Conservation (phyloP, 2,329 filamentous ascomycete species). For the Trichothecium sympodiale region DNA sequence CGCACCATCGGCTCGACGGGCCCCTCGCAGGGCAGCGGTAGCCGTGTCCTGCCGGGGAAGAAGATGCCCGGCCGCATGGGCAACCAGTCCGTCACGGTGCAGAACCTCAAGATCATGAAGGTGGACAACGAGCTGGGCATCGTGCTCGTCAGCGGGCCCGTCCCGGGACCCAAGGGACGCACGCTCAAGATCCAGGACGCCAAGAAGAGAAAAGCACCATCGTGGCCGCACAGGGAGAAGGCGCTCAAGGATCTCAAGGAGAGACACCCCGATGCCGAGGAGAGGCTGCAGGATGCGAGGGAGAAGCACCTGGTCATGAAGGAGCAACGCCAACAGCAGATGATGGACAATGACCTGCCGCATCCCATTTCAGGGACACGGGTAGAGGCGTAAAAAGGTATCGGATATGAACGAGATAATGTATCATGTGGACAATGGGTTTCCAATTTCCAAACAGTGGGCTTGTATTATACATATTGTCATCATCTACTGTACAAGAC, state of each 20-base stretch:
- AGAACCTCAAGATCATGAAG: constrained; percentile 83
- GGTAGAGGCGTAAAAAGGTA: too few relatives aligned
- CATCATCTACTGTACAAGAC: constrained; percentile 9
- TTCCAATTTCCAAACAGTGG: too few relatives aligned
- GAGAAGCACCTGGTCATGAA: constrained; percentile 42
- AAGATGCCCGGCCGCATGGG: constrained; percentile 98
- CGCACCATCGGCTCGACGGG: constrained; percentile 84
- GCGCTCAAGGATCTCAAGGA: constrained; percentile 30
- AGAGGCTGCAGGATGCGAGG: constrained; percentile 36
- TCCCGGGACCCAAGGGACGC: constrained; percentile 81
- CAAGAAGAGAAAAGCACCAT: constrained; percentile 64
- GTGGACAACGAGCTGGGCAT: constrained; percentile 80
- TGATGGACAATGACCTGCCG: too few relatives aligned
- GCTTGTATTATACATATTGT: constrained; percentile 26
- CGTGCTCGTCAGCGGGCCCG: constrained; percentile 74
- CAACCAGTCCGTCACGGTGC: constrained; percentile 73
- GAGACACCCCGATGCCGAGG: constrained; percentile 34
- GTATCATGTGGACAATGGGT: too few relatives aligned
- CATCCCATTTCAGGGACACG: too few relatives aligned
- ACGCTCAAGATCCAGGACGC: constrained; percentile 82
- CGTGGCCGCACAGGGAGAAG: constrained; percentile 35
- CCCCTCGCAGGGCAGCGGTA: constrained; percentile 83
- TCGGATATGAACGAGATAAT: too few relatives aligned
- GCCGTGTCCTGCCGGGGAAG: constrained; percentile 87
- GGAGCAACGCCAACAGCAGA: constrained; percentile 19